Conservation (phyloP, 2,329 filamentous ascomycete genomes). For the Tothia fuscella region DNA sequence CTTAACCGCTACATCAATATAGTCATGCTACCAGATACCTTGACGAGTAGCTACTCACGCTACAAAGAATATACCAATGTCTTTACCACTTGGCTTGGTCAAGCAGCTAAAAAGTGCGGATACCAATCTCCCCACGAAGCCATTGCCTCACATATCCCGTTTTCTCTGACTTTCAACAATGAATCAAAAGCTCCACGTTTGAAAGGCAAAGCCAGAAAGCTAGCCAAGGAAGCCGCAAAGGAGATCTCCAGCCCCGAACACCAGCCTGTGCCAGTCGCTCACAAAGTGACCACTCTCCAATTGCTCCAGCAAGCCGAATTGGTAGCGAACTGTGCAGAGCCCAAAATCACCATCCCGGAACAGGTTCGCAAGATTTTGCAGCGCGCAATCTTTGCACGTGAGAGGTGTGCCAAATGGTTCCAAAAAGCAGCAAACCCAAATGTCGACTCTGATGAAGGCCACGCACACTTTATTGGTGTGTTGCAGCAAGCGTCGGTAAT, state of each 20-base stretch:
- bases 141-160: neutral
- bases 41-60: constrained; percentile 5
- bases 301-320: neutral
- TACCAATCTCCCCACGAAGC: neutral
- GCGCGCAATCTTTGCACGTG: neutral
- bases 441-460: neutral
- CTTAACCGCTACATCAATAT: no score
- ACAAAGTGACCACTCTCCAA: neutral
- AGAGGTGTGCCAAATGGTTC: neutral
- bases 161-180: neutral
- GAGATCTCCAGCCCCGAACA: neutral
- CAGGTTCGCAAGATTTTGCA: neutral
- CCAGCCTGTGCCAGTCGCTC: neutral
- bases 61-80: constrained; percentile 1
- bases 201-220: neutral
- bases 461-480: neutral
- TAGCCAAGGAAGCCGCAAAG: neutral
- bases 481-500: no score
- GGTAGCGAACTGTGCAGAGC: neutral
- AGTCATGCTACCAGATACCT: neutral
- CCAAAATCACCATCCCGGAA: neutral
- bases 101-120: neutral
- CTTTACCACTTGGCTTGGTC: constrained; percentile 2
- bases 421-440: neutral
- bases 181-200: neutral